phyloP scores from a whole-genome alignment of 2,329 filamentous ascomycete genomes.

The Aspergillus sp. region DNA sequence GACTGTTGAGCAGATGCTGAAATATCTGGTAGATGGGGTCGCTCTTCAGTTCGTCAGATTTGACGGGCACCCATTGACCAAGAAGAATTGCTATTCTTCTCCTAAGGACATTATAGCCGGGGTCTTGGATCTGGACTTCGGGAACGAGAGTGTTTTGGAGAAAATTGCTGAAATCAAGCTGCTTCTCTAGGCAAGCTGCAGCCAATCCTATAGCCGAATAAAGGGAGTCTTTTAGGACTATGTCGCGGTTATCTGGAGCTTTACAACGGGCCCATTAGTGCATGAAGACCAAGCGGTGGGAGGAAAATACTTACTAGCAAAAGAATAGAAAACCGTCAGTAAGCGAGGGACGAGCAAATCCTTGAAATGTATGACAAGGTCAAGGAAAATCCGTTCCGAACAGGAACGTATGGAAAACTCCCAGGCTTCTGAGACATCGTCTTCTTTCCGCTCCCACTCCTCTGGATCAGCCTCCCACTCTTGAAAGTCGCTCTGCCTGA shows the following conservation, averaged over 20 bases:
- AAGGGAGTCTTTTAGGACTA: conserved; percentile 87
- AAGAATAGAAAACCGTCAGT: conserved; percentile 76
- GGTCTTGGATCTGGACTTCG: conserved; percentile 70
- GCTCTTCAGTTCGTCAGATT: conserved; percentile 66
- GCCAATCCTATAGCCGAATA: conserved; percentile 91
- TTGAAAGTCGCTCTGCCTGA: conserved; percentile 78
- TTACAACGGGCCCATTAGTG: conserved; percentile 17
- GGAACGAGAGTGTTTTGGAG: conserved; percentile 71
- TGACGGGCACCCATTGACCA: conserved; percentile 84
- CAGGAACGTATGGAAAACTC: conserved; percentile 92
- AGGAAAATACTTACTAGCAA: conserved; percentile 57
- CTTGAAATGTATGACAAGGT: conserved; percentile 87
- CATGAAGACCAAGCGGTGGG: background rate
- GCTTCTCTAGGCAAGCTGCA: conserved; percentile 69
- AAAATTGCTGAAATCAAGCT: conserved; percentile 82
- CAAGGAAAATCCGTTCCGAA: conserved; percentile 89
- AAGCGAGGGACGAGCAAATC: conserved; percentile 75
- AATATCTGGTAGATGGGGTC: conserved; percentile 84
- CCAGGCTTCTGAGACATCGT: conserved; percentile 79
- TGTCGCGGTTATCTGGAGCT: conserved; percentile 63
- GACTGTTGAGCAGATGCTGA: conserved; percentile 75
- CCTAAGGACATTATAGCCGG: conserved; percentile 76
- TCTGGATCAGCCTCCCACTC: conserved; percentile 95
- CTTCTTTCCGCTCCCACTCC: conserved; percentile 91
- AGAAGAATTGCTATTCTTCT: conserved; percentile 86